Conservation (phyloP, 2,329 filamentous ascomycete genomes). For the Huntiella decipiens region DNA sequence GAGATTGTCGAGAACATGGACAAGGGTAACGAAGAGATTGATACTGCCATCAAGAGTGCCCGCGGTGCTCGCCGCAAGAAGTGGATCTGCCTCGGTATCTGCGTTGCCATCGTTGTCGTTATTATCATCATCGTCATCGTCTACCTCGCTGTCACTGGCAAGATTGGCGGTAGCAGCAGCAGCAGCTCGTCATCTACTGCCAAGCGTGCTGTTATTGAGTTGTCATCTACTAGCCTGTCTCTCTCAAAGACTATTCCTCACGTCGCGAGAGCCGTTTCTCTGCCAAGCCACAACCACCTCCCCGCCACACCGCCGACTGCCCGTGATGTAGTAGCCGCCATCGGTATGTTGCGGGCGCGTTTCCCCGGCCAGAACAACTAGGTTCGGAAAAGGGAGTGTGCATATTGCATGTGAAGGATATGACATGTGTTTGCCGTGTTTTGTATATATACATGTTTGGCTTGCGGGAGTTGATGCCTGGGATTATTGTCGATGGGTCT, state of each 20-base stretch:
- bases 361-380: conserved; percentile 4
- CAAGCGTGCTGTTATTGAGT: conserved; percentile 15
- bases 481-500: not conserved
- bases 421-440: not conserved
- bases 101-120: conserved; percentile 33
- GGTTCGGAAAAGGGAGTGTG: not conserved
- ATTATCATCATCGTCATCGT: conserved; percentile 32
- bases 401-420: not conserved
- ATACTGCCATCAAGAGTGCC: conserved; percentile 63
- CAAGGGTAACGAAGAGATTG: conserved; percentile 70
- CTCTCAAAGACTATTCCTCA: conserved; percentile 5
- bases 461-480: not conserved
- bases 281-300: conserved; percentile 6
- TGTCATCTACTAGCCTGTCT: conserved; percentile 2
- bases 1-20: conserved; percentile 70
- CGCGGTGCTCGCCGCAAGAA: conserved; percentile 75
- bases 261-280: not conserved
- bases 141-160: conserved; percentile 20
- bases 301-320: not conserved
- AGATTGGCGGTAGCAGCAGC: conserved; percentile 15
- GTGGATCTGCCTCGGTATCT: conserved; percentile 81
- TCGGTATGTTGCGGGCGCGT: conserved; percentile 5
- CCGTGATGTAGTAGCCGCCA: conserved; percentile 3
- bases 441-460: not conserved
- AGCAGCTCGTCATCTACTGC: conserved; percentile 16